Evolutionary conservation across 129 eudicot genomes (phyloP), one percentile per base, ranked within the genome.

Genomic region (Glebionis coronaria): DNA sequence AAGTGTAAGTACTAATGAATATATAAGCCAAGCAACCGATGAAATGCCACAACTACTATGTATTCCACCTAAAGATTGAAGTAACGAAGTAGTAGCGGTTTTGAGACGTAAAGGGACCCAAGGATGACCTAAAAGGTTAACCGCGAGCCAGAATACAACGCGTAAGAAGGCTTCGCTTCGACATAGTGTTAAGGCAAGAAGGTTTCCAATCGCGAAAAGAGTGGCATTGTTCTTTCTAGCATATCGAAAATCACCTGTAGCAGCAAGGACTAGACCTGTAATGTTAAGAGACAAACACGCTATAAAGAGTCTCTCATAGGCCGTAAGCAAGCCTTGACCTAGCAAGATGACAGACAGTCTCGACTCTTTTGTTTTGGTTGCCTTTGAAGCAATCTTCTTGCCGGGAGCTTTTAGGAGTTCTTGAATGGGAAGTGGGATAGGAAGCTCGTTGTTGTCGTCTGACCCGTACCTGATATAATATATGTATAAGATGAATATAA

Each of bases 311-410:
- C 88, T 53, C 44, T 88, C 85, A 67, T 88, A 88, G 5, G 85
- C 91, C 2, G 96, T 85, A 64, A 88, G 85, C 68, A 88, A 67
- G 49, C 96, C 96, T 78, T 88, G 96, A 73, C 85, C 91, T 1
- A 88, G 87, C 71, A 88, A 66, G 40, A 88, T 88, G 1, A 88
- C 82, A 0, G 96, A 88, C 27, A 88, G 69, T 63, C 91, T 68
- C 0, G 91, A 73, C 15, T 54, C 76, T 58, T 74, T 81, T 1
- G 59, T 75, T 53, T 78, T 81, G 3, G 18, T 54, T 38, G 50
- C 71, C 23, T 51, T 69, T 1, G 61, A 69, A 35, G 68, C 51
- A 61, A 64, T 60, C 56, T 73, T 73, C 49, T 64, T 68, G 63
- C 78, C 65, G 0, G 66, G 54, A 14, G 73, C 64, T 51, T 67